Conservation (phyloP, 2,329 filamentous ascomycete species). For the Lachnellula willkommii region DNA sequence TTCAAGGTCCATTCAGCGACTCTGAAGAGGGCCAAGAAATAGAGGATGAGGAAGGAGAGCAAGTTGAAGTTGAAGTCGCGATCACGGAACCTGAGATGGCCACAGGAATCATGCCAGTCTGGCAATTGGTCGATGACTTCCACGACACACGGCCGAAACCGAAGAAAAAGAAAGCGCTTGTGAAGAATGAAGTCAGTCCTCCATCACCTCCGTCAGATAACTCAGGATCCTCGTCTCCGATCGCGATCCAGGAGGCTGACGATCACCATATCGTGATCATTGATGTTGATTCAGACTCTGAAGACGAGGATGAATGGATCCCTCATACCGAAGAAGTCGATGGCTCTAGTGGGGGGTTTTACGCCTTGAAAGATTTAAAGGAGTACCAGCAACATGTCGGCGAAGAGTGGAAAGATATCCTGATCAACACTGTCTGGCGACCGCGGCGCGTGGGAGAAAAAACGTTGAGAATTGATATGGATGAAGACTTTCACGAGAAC, state of each 20-base stretch:
- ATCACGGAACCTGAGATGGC: not conserved
- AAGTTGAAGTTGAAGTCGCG: no score
- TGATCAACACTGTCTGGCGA: conserved; percentile 28
- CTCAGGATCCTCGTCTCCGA: not conserved
- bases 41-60: not conserved
- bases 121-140: not conserved
- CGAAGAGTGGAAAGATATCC: conserved; percentile 13
- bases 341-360: conserved; percentile 17
- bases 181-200: not conserved
- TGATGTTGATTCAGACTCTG: not conserved
- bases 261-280: not conserved
- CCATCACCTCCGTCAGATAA: not conserved
- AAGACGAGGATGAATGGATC: not conserved
- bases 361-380: conserved; percentile 17
- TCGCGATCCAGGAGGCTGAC: not conserved
- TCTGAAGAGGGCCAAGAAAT: not conserved
- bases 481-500: conserved; percentile 14
- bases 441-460: conserved; percentile 23
- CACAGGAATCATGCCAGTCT: not conserved
- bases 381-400: not conserved
- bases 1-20: no score
- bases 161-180: not conserved
- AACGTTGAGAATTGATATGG: conserved; percentile 17
- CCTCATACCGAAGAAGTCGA: conserved; percentile 3
- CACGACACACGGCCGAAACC: not conserved